Evolutionary conservation across 768 basidiomycete species (phyloP).

Genomic region (Coprinopsis cinerea): DNA sequence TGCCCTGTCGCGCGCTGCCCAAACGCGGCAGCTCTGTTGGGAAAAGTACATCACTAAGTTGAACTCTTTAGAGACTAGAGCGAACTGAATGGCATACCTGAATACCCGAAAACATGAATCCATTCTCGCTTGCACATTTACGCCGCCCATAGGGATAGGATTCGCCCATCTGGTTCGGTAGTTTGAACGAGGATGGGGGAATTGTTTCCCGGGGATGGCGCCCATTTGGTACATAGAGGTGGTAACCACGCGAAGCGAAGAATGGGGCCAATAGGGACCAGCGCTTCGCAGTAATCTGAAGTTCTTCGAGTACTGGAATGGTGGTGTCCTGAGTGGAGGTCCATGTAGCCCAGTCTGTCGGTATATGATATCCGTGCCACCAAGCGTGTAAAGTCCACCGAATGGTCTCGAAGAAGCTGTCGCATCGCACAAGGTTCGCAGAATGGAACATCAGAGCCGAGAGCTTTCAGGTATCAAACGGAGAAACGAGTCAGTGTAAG

Average conservation of each 20-base stretch:
- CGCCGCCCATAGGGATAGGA: not conserved
- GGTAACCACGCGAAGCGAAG: constrained; percentile 15
- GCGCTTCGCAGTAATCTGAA: constrained; percentile 2
- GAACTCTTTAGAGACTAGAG: not conserved
- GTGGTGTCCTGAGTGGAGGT: not conserved
- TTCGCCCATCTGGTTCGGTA: not conserved
- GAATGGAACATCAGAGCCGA: no score
- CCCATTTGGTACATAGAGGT: not conserved
- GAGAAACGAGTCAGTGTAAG: no score
- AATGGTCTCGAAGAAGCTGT: not conserved
- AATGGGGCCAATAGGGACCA: constrained; percentile 17
- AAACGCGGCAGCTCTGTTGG: not conserved
- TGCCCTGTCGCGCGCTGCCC: not conserved
- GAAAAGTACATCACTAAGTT: not conserved
- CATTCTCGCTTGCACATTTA: not conserved
- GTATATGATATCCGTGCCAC: not conserved
- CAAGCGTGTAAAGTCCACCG: not conserved
- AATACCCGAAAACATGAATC: not conserved
- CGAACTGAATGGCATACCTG: not conserved
- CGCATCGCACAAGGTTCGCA: not conserved
- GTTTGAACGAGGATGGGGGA: constrained; percentile 8
- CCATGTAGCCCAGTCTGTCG: not conserved
- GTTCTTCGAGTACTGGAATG: not conserved
- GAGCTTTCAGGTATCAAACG: no score
- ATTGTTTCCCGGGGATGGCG: not conserved